These are phyloP conservation scores for Citrus sinensis DNA, from an alignment of 345 rosid species.

Conservation along the genomic window DVS_A1.0 CM039163.1:49279001-49279500, in stretches of 20 bases:
- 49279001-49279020: neutral
- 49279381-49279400: neutral
- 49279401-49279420: neutral
- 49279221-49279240: no score
- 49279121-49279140: neutral
- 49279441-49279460: neutral
- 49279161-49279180: neutral
- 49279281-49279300: neutral
- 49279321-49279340: neutral
- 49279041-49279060: neutral
- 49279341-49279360: neutral
- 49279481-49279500: neutral
- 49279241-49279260: neutral
- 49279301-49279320: neutral
- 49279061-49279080: neutral
- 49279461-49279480: neutral
- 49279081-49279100: neutral
- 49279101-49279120: neutral
- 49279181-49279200: neutral
- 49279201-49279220: neutral
- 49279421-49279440: neutral
- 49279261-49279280: neutral
- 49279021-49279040: neutral
- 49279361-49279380: neutral
- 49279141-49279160: neutral